A percentile compares a stretch with the other conserved stretches of the same genome.
Evolutionary conservation across 345 rosid genomes (phyloP).

Genomic region (Melastoma malabathricum): DNA sequence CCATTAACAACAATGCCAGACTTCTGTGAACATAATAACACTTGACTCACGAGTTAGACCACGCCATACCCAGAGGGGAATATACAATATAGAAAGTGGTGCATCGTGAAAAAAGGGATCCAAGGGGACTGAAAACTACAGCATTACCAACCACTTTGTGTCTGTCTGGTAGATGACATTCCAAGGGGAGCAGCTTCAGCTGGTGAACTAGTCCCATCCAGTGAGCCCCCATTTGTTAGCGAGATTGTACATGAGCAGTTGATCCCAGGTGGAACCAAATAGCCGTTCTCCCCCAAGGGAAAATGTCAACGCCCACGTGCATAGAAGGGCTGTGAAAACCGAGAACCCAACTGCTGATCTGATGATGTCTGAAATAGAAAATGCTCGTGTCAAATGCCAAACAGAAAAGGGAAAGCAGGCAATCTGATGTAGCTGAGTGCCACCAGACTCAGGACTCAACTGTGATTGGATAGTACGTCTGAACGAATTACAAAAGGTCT

Average conservation of each 20-base stretch:
- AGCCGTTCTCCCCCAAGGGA: conserved; percentile 70
- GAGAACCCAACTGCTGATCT: conserved; percentile 73
- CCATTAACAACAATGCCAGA: no score
- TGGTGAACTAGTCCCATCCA: conserved; percentile 30
- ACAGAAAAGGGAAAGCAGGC: background rate
- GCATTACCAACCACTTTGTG: no score
- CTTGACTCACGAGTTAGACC: no score
- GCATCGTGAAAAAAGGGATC: no score
- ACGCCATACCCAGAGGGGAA: no score
- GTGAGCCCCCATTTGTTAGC: conserved; percentile 79
- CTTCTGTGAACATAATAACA: no score
- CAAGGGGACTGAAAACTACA: no score
- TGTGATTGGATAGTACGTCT: no score
- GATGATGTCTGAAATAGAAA: conserved; percentile 45
- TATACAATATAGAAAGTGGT: no score
- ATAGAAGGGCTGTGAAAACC: conserved; percentile 40
- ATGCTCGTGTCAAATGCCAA: background rate
- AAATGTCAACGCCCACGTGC: conserved; percentile 85
- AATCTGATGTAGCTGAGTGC: background rate
- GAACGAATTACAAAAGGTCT: no score
- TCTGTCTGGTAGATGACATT: background rate
- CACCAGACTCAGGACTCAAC: no score
- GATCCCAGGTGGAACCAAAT: conserved; percentile 68
- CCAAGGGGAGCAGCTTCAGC: background rate
- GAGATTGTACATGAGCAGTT: conserved; percentile 86